A percentile compares a stretch with the other conserved stretches of the same genome.
Evolutionary conservation across 768 basidiomycete genomes (phyloP).

Genomic region (Termitomyces sp.): DNA sequence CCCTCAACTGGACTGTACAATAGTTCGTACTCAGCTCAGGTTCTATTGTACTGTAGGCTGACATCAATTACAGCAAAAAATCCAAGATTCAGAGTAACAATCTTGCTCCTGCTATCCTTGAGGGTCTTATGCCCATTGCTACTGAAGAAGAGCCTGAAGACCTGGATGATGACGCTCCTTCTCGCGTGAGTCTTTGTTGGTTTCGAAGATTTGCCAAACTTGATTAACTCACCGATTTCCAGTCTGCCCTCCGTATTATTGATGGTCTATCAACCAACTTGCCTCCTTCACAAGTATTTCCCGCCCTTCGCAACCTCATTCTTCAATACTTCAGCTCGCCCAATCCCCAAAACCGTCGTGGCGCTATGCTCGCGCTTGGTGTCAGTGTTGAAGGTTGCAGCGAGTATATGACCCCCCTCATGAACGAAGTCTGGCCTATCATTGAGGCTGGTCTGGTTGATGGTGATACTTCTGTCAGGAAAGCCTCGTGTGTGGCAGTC

Average conservation of each 20-base stretch:
- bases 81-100: constrained; percentile 85
- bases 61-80: constrained; percentile 69
- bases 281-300: constrained; percentile 95
- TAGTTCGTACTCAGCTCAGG: constrained; percentile 50
- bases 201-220: not conserved
- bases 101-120: constrained; percentile 80
- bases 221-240: not conserved
- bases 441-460: constrained; percentile 88
- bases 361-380: constrained; percentile 92
- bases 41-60: not conserved
- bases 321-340: constrained; percentile 79
- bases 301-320: constrained; percentile 77
- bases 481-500: constrained; percentile 93
- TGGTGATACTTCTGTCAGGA: constrained; percentile 77
- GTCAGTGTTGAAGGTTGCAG: constrained; percentile 96
- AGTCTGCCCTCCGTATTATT: constrained; percentile 93
- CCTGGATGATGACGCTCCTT: constrained; percentile 88
- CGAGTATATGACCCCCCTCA: constrained; percentile 94
- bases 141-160: constrained; percentile 94
- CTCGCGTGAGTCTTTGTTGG: constrained; percentile 56
- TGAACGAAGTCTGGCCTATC: constrained; percentile 89
- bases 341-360: constrained; percentile 77
- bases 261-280: constrained; percentile 89
- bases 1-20: constrained; percentile 94
- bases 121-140: constrained; percentile 90